phyloP scores from a whole-genome alignment of 1,139 yeast genomes.

The Kluyveromyces marxianus region DNA sequence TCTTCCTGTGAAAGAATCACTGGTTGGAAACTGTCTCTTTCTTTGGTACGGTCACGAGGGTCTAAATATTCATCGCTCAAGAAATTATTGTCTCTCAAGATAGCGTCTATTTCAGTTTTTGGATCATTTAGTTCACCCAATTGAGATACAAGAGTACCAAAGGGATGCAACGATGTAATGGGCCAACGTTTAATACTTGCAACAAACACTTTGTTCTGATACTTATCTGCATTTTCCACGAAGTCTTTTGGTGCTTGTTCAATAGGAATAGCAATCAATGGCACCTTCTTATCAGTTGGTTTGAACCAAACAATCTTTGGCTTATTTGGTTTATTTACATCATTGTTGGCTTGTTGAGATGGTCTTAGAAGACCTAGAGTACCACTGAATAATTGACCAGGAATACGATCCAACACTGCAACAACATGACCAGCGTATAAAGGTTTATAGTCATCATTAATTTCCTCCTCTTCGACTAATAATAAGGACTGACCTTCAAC shows the following conservation, averaged over 20 bases:
- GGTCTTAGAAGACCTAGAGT: constrained; percentile 91
- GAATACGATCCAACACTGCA: constrained; percentile 94
- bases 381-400: constrained; percentile 92
- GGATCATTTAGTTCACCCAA: constrained; percentile 76
- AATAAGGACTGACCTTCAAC: constrained; percentile 94
- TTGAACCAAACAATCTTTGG: constrained; percentile 99
- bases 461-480: constrained; percentile 90
- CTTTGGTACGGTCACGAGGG: constrained; percentile 33
- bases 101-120: constrained; percentile 77
- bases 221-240: constrained; percentile 82
- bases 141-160: constrained; percentile 85
- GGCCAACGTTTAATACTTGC: constrained; percentile 99
- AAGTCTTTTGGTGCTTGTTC: constrained; percentile 96
- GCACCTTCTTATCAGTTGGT: constrained; percentile 96
- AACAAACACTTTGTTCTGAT: constrained; percentile 75
- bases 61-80: constrained; percentile 76
- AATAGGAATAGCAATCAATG: constrained; percentile 94
- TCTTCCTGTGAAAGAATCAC: constrained; percentile 30
- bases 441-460: constrained; percentile 87
- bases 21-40: constrained; percentile 26
- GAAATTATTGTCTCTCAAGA: constrained; percentile 87
- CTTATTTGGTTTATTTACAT: constrained; percentile 38
- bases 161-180: constrained; percentile 94
- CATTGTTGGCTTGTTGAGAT: constrained; percentile 75
- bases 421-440: constrained; percentile 97